phyloP scores from a whole-genome alignment of 805 yeast species.

The Yamadazyma takamatsuzukensis region DNA sequence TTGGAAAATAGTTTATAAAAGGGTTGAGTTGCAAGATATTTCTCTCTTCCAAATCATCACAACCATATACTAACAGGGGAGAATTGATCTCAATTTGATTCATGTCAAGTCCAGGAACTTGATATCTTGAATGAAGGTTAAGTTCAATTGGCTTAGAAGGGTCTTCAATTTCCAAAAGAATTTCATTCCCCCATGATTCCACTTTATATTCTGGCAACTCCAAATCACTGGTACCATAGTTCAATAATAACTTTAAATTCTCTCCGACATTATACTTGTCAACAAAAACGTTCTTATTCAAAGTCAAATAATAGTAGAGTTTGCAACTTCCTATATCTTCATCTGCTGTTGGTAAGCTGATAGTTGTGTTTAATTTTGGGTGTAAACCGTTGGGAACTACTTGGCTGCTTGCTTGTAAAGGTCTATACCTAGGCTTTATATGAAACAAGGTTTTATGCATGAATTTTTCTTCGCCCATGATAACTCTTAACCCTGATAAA shows the following conservation, averaged over 20 bases:
- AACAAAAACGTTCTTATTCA: constrained; percentile 30
- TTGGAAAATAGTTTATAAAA: constrained; percentile 23
- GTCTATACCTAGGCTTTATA: constrained; percentile 28
- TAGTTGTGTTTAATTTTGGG: constrained; percentile 25
- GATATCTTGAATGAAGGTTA: constrained; percentile 39
- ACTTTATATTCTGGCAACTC: constrained; percentile 39
- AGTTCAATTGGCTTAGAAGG: constrained; percentile 16
- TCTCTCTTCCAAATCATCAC: constrained; percentile 25
- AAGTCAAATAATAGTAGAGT: constrained; percentile 28
- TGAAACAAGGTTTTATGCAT: constrained; percentile 38
- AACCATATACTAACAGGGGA: constrained; percentile 30
- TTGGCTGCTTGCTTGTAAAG: not conserved
- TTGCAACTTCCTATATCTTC: constrained; percentile 28
- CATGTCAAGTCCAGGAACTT: constrained; percentile 21
- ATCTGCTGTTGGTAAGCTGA: constrained; percentile 10
- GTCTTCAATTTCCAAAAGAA: constrained; percentile 24
- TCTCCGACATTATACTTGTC: constrained; percentile 35
- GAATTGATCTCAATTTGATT: constrained; percentile 7
- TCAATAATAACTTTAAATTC: constrained; percentile 18
- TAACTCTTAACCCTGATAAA: constrained; percentile 32
- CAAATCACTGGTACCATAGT: constrained; percentile 31
- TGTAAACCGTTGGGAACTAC: constrained; percentile 31
- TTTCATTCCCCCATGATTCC: constrained; percentile 38
- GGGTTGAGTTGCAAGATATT: constrained; percentile 32
- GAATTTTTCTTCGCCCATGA: constrained; percentile 14